Percentiles rank a stretch among this genome's conserved stretches.
Conservation (phyloP, 2,329 filamentous ascomycete genomes). For the Hypoxylon sp. region DNA sequence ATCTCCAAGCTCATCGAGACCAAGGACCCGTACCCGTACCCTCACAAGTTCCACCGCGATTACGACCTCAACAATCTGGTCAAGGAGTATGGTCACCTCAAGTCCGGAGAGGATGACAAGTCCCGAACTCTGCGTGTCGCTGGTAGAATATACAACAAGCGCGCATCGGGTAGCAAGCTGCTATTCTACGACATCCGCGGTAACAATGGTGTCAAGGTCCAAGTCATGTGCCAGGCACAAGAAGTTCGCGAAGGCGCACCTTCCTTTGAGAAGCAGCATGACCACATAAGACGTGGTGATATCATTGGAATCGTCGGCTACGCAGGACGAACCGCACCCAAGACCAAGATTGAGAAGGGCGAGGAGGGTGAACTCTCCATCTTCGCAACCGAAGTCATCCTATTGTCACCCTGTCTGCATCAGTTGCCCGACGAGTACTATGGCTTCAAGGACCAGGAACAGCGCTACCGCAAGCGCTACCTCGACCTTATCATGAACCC, state of each 20-base stretch:
- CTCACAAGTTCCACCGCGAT: constrained; percentile 91
- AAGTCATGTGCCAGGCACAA: constrained; percentile 93
- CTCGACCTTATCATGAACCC: constrained; percentile 98
- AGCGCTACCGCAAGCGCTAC: constrained; percentile 92
- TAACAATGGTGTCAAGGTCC: constrained; percentile 75
- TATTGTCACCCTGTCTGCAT: constrained; percentile 92
- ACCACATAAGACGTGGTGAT: constrained; percentile 89
- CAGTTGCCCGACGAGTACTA: constrained; percentile 91
- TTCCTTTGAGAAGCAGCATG: constrained; percentile 88
- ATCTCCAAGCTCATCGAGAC: constrained; percentile 81
- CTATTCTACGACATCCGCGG: constrained; percentile 88
- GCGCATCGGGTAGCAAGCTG: constrained; percentile 84
- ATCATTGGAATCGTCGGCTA: constrained; percentile 90
- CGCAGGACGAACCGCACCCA: constrained; percentile 87
- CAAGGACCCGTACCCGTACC: constrained; percentile 84
- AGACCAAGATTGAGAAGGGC: constrained; percentile 83
- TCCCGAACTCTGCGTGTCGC: constrained; percentile 82
- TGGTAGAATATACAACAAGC: constrained; percentile 90
- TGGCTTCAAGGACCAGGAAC: constrained; percentile 95
- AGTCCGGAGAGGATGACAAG: constrained; percentile 86
- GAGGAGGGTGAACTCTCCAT: constrained; percentile 93
- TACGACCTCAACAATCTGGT: constrained; percentile 86
- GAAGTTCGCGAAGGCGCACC: constrained; percentile 75
- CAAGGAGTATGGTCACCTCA: constrained; percentile 81
- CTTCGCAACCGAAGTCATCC: constrained; percentile 86